Evolutionary conservation across 1,284 basidiomycete species (phyloP), one percentile per base, ranked within the genome.

Genomic region (Ganoderma multipileum): DNA sequence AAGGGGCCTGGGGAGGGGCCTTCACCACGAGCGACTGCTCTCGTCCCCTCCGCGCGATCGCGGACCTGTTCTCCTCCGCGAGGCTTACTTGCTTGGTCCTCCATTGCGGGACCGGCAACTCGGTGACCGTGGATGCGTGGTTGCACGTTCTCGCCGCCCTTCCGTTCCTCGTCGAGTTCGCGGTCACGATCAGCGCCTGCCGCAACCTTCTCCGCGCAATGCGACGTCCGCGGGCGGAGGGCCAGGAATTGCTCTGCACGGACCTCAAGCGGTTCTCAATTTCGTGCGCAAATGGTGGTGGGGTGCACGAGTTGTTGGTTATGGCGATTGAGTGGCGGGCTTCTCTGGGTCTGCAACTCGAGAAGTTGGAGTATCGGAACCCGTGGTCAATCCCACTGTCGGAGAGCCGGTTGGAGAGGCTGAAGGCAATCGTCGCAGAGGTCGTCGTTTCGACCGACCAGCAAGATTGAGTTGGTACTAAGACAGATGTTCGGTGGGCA

Each of bases 281-380:
- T 23, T 12, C 50, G 14, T 63, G 50, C 50, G 36, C 47, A 20
- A 63, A 63, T 20, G 62, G 62, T 18, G 47, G 36, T 36, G 62
- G 62, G 30, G 50, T 54, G 62, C 47, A 63, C 38, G 62, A 54
- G 20, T 18, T 54, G 23, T 9, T 63, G 62, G 42, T 52, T 33
- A 63, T 39, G 36, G 47, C 52, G 14, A 41, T 63, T n/a, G 62
- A 63, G 50, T 60, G 58, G 58, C 58, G 58, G 38, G 23, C 62
- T 20, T 39, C 36, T 23, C 9, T 60, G 58, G 38, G 58, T 16
- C n/a, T 26, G 58, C 23, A 14, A 14, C 42, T 38, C n/a, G 36
- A 54, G 23, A 63, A 41, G 38, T 14, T 60, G n/a, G 58, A 60
- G 58, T 60, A 60, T 18, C 38, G 47, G 47, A 54, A 63, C 36